Evolutionary conservation across 176 grass and related monocot genomes (phyloP), one percentile per base, ranked within the genome.

Genomic region (Phoenix roebelenii): DNA sequence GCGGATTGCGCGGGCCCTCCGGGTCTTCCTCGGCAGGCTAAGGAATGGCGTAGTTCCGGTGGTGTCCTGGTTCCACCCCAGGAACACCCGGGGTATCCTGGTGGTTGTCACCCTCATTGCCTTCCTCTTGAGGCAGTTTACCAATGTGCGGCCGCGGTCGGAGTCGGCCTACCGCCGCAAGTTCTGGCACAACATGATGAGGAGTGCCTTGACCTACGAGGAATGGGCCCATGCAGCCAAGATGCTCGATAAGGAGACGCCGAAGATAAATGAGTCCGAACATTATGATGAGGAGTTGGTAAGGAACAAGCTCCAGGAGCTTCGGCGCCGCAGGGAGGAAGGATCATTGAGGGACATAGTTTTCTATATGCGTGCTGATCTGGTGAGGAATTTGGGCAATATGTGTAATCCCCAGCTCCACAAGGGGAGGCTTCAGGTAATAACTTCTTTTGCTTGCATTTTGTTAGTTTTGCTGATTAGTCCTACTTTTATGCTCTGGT

Each of bases 171-270:
- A 90, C 83, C 81, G 83, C 29, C 81, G 86, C 56, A 96, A 87
- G 79, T 96, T 96, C 83, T 96, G 92, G 92, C 83, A 83, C 18
- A 85, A 88, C 79, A 87, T 87, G 83, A 88, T 96, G 78, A 81
- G 87, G 69, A 77, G 69, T 19, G 92, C 92, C 54, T 77, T 90
- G 67, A 85, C 92, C 57, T 96, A 96, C 65, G 86, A 96, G 79
- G 92, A 96, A 80, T 96, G 92, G 92, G 75, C 83, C 25, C 92
- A 90, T 77, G 92, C 77, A 4, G 87, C 92, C 23, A 70, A 77
- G 74, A 90, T 96, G 92, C 83, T 90, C 51, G 92, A 96, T 23
- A 76, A 65, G 39, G 92, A 90, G 72, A 82, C 72, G 0, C 72
- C 71, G 23, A 85, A 80, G 61, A 77, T 75, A 35, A 91, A 20